Conservation (phyloP, 352 stramenopile species). For the Pythium monospermum region DNA sequence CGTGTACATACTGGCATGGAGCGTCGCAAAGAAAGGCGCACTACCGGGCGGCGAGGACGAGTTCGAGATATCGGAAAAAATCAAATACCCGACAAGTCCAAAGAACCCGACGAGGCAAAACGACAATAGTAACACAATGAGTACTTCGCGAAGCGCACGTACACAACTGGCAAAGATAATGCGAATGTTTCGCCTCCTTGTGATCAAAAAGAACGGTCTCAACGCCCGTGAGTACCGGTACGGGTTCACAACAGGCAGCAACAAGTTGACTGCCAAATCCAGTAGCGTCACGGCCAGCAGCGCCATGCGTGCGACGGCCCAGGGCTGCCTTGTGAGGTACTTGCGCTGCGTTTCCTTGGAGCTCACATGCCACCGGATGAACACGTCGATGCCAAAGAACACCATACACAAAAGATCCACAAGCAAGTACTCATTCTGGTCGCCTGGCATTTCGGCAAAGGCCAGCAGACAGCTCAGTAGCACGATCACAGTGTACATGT, state of each 20-base stretch:
- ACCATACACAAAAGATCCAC: conserved; percentile 65
- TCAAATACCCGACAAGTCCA: conserved; percentile 62
- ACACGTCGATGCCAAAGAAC: conserved; percentile 58
- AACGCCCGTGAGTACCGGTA: conserved; percentile 64
- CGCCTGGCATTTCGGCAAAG: conserved; percentile 55
- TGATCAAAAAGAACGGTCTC: conserved; percentile 78
- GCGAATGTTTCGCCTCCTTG: conserved; percentile 69
- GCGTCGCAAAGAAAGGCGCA: conserved; percentile 62
- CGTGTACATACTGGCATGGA: conserved; percentile 73
- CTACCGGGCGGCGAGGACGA: too few relatives aligned
- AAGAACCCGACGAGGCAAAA: conserved; percentile 81
- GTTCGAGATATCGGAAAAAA: conserved; percentile 70
- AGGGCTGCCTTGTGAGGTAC: conserved; percentile 70
- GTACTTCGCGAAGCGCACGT: conserved; percentile 62
- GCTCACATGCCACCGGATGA: conserved; percentile 81
- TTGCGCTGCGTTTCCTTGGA: conserved; percentile 72
- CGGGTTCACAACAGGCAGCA: conserved; percentile 46
- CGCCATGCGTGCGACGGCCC: conserved; percentile 60
- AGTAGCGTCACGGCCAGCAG: conserved; percentile 48
- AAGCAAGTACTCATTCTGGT: conserved; percentile 48
- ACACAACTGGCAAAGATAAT: conserved; percentile 83
- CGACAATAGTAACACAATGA: conserved; percentile 62
- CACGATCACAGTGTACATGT: conserved; percentile 69
- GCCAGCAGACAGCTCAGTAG: conserved; percentile 55
- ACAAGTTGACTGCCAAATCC: conserved; percentile 45